Evolutionary conservation across 225 moss, liverwort and hornwort species (phyloP).

Genomic region (Anthoceros angustus): DNA sequence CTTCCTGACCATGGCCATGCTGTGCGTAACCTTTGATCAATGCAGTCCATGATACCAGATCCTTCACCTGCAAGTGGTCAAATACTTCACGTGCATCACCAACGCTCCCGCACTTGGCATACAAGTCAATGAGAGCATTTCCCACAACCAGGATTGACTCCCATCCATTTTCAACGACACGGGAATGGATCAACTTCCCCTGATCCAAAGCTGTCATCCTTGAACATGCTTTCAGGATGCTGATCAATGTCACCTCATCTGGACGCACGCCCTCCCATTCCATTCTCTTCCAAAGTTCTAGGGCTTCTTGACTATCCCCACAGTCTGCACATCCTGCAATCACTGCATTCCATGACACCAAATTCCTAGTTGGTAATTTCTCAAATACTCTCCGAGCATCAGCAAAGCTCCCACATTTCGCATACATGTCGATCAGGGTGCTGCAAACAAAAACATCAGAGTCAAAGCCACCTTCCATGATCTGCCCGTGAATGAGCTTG

Average conservation of each 20-base stretch:
- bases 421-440: constrained; percentile 5
- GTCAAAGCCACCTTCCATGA: constrained; percentile 3
- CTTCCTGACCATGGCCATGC: constrained; percentile 21
- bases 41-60: constrained; percentile 44
- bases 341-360: background rate
- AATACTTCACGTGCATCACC: constrained; percentile 30
- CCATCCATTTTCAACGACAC: constrained; percentile 26
- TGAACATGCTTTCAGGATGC: constrained; percentile 35
- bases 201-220: constrained; percentile 25
- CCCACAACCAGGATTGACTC: constrained; percentile 32
- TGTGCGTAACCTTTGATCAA: constrained; percentile 38
- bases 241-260: background rate
- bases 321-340: constrained; percentile 4
- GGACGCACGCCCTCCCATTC: background rate
- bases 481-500: background rate
- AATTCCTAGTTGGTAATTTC: background rate
- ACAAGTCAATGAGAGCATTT: constrained; percentile 41
- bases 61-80: constrained; percentile 22
- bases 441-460: constrained; percentile 1
- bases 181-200: constrained; percentile 29
- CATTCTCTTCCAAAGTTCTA: background rate
- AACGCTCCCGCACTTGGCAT: constrained; percentile 41
- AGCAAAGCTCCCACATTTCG: constrained; percentile 2
- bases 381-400: background rate
- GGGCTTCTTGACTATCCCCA: background rate